Base-by-base conservation (phyloP, 1,139 yeast genomes). In the Candida labiduridarum region DNA sequence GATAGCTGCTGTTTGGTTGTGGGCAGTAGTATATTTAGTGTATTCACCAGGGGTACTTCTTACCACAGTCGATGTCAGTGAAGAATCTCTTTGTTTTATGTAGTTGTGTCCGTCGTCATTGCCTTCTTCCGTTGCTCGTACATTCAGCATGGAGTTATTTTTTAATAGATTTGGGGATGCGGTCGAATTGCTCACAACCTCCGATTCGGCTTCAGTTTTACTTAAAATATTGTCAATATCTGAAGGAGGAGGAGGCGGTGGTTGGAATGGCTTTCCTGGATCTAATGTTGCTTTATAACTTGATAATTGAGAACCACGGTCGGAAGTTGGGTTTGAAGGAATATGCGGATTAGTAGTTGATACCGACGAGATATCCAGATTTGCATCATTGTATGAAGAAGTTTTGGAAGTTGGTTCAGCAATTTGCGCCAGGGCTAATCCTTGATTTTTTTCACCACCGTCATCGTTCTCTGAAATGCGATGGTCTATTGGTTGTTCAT, bases 261-360 rank as follows among this genome's bases (percentile, higher is more conserved):
- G 36, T 45, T 16, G 46, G 14, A 22, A 7, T 19, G 69, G 72
- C 47, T 69, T 69, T 0, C 79, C 80, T 0, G 82, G 83, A 52
- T 78, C 82, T 51, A 77, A 63, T 8, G 72, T 70, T 15, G 67
- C 49, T 47, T 58, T 58, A 48, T 54, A 62, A 41, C 54, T 52
- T 31, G 51, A 48, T 27, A 51, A 44, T 12, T 52, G 56, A n/a
- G 56, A 46, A 8, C 57, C 48, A 27, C 47, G 45, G 18, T 42
- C 43, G 6, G 54, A 47, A 25, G 36, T 27, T 42, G 50, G 52
- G 29, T 44, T 47, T 7, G 54, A 45, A 16, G 52, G 47, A n/a
- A 47, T 42, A 2, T 40, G 44, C 15, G 39, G 41, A 16, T n/a
- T 49, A 11, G 34, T 30, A 12, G 22, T 39, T 15, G 47, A 30